These are phyloP conservation scores for Rhynchospora tenuis DNA, from an alignment of 176 grass and related monocot species.

Conservation along the genomic window DNA sequence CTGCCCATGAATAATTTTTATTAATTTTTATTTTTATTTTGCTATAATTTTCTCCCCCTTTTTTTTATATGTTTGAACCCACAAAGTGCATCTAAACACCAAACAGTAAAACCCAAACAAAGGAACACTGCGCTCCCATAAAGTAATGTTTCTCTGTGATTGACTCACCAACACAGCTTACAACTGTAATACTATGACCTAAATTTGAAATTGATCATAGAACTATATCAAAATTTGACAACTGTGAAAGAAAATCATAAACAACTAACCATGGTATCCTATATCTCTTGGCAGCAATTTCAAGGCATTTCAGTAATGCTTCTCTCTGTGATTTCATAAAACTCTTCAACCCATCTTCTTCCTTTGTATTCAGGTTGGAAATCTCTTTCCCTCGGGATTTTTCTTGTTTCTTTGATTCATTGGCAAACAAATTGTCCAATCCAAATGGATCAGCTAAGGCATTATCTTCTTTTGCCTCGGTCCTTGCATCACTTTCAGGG, in stretches of 20 bases:
- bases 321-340: slow-evolving; percentile 65
- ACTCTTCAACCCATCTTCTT: slow-evolving; percentile 42
- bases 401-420: slow-evolving; percentile 45
- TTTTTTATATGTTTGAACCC: background rate
- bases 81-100: background rate
- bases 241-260: background rate
- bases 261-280: slow-evolving; percentile 60
- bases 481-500: slow-evolving; percentile 10
- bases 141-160: background rate
- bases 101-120: background rate
- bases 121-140: background rate
- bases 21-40: background rate
- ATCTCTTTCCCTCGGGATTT: slow-evolving; percentile 40
- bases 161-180: background rate
- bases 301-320: slow-evolving; percentile 74
- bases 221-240: background rate
- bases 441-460: slow-evolving; percentile 74
- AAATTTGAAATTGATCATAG: background rate
- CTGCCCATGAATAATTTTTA: background rate
- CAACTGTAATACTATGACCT: background rate
- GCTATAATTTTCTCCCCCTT: background rate
- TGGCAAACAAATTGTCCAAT: slow-evolving; percentile 57
- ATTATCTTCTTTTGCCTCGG: slow-evolving; percentile 7
- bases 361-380: slow-evolving; percentile 28
- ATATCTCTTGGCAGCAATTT: slow-evolving; percentile 77